A percentile compares a stretch with the other conserved stretches of the same genome.
phyloP scores from a whole-genome alignment of 2,329 filamentous ascomycete species.

The Teratosphaeria zuluensis region DNA sequence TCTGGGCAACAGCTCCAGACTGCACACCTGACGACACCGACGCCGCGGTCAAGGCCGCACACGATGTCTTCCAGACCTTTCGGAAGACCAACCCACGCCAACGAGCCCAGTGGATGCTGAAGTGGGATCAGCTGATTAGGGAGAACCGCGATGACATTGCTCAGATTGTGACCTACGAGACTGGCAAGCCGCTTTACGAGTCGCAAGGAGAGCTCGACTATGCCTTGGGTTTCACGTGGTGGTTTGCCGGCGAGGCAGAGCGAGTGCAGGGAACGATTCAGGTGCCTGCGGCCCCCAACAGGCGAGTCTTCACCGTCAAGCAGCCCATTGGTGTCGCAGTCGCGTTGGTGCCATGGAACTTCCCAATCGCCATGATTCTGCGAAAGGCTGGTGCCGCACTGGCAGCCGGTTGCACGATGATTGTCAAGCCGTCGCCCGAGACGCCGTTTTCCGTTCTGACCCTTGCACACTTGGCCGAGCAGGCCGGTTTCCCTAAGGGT shows the following conservation, averaged over 20 bases:
- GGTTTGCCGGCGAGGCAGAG: constrained; percentile 52
- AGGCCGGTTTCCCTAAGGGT: constrained; percentile 50
- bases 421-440: constrained; percentile 62
- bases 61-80: constrained; percentile 52
- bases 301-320: constrained; percentile 63
- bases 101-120: constrained; percentile 52
- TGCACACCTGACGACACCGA: constrained; percentile 52
- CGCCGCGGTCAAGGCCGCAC: constrained; percentile 47
- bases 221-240: constrained; percentile 45
- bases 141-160: constrained; percentile 54
- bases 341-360: constrained; percentile 65
- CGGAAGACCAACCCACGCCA: constrained; percentile 50
- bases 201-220: constrained; percentile 46
- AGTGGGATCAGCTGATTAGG: constrained; percentile 56
- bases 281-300: constrained; percentile 49
- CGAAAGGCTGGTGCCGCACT: constrained; percentile 59
- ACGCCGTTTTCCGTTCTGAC: constrained; percentile 49
- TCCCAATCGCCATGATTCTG: constrained; percentile 45
- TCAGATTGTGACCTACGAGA: constrained; percentile 52
- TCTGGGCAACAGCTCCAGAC: constrained; percentile 39
- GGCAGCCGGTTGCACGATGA: constrained; percentile 65
- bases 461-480: constrained; percentile 44
- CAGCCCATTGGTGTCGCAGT: constrained; percentile 61
- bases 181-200: constrained; percentile 44
- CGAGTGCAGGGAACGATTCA: constrained; percentile 54